Evolutionary conservation across 345 rosid genomes (phyloP).

Genomic region (Eucalyptus melliodora): DNA sequence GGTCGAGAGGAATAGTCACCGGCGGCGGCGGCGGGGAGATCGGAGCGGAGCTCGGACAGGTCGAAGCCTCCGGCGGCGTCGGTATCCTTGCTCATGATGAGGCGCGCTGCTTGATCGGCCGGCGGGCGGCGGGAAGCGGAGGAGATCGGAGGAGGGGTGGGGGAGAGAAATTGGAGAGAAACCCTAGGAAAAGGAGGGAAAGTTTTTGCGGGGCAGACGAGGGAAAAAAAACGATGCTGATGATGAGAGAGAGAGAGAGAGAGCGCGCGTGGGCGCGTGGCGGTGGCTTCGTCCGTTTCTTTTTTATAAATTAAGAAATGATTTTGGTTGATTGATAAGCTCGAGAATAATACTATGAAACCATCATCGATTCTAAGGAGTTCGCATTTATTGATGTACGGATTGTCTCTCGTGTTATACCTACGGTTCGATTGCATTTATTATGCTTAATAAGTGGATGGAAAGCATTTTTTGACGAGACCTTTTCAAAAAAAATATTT

Average conservation of each 20-base stretch:
- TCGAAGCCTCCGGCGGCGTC: background rate
- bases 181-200: background rate
- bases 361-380: no score
- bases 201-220: background rate
- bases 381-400: background rate
- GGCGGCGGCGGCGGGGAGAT: slow-evolving; percentile 4
- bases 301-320: background rate
- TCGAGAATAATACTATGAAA: background rate
- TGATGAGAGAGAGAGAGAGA: background rate
- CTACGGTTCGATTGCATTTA: background rate
- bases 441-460: background rate
- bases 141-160: background rate
- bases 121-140: background rate
- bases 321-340: background rate
- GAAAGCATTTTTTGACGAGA: no score
- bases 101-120: background rate
- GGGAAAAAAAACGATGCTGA: background rate
- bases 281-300: background rate
- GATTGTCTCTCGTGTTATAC: background rate
- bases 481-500: no score
- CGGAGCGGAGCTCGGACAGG: background rate
- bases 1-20: background rate
- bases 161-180: background rate
- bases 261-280: background rate
- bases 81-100: background rate